phyloP scores from a whole-genome alignment of 2,329 filamentous ascomycete species.

The Sporothrix phasma region DNA sequence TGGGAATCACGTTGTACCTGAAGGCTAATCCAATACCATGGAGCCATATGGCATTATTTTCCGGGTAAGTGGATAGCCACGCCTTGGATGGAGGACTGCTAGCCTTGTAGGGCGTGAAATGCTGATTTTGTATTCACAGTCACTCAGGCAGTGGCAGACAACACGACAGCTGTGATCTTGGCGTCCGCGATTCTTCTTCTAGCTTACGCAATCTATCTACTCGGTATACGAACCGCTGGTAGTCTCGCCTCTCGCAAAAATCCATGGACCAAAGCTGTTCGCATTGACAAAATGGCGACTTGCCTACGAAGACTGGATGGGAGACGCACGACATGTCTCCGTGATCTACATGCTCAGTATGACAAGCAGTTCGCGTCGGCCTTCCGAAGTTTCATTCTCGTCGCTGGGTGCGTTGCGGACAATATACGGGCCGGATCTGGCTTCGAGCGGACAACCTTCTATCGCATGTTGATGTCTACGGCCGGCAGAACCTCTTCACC shows the following conservation, averaged over 20 bases:
- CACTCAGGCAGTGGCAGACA: background rate
- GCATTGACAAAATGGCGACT: slow-evolving; percentile 36
- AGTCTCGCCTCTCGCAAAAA: slow-evolving; percentile 5
- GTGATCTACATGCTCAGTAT: slow-evolving; percentile 34
- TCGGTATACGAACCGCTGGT: slow-evolving; percentile 3
- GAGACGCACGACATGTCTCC: slow-evolving; percentile 33
- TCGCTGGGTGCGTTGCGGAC: slow-evolving; percentile 36
- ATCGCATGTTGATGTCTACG: slow-evolving; percentile 46
- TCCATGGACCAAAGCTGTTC: slow-evolving; percentile 32
- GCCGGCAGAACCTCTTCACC: slow-evolving; percentile 42
- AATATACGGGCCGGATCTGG: slow-evolving; percentile 45
- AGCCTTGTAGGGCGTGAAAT: background rate
- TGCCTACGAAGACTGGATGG: slow-evolving; percentile 34
- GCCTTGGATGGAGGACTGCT: no score
- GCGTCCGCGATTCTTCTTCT: background rate
- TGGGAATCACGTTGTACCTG: background rate
- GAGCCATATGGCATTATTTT: background rate
- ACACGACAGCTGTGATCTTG: background rate
- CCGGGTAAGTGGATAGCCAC: background rate
- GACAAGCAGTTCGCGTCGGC: slow-evolving; percentile 38
- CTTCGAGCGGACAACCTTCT: slow-evolving; percentile 41
- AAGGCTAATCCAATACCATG: background rate
- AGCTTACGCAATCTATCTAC: background rate
- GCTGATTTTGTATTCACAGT: background rate
- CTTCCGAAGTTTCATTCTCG: slow-evolving; percentile 37